Base-by-base conservation (phyloP, 2,329 filamentous ascomycete genomes). In the Paecilomyces niveus region DNA sequence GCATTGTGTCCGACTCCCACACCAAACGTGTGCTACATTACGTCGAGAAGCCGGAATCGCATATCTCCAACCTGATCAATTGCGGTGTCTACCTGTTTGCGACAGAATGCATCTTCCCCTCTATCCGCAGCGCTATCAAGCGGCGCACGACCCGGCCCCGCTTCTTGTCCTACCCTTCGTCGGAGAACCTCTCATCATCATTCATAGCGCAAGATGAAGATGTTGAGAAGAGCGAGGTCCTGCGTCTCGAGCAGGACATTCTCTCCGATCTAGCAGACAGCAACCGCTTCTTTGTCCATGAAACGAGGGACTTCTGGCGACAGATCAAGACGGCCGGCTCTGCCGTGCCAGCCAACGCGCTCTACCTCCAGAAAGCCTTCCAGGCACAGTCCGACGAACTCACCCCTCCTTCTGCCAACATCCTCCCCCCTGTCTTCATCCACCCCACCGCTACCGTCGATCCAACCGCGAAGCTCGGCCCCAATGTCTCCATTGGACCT, bases 321-420 rank as follows among this genome's bases (percentile, higher is more conserved):
- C 94, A 99, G 82, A 97, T 99, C 84, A 99, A 99, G 85, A 97
- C 94, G 1, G 94, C 94, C 60, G 94, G 94, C 60, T 97, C 93
- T 5, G 94, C 94, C 54, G 92, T 99, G 29, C 94, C 94, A 15
- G 94, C 94, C 63, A 97, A 97, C 71, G 94, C 94, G 13, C 84
- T 99, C 33, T 99, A 99, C 78, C 85, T 99, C 57, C 91, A 95
- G 74, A 91, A 97, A 80, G 93, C 94, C 21, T 89, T 89, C 81
- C 93, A 97, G 77, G 84, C 82, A 52, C 86, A 86, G 65, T 91
- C 90, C 45, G 82, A 86, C 56, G 93, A 97, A 79, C 87, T 97
- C 56, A 87, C 90, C 11, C 80, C 86, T 63, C 89, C 92, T 31
- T 94, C 90, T 33, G 86, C 90, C 58, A 93, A 90, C 78, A 93